phyloP scores from a whole-genome alignment of 2,329 filamentous ascomycete genomes.

The Trichoderma hamatum region DNA sequence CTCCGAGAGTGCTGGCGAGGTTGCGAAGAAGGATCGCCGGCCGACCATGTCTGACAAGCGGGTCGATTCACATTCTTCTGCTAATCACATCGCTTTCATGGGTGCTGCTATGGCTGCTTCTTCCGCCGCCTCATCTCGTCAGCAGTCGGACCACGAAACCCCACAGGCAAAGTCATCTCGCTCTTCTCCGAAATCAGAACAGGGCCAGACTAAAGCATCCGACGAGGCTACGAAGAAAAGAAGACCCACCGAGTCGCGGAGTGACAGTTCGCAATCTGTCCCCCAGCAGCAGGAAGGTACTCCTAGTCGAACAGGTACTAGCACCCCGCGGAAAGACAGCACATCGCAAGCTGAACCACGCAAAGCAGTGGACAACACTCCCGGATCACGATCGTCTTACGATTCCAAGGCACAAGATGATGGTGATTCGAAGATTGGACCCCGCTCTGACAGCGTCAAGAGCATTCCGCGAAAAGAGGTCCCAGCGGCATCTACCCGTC shows the following conservation, averaged over 20 bases:
- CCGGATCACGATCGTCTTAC: conserved; percentile 56
- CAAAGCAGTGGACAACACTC: conserved; percentile 42
- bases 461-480: conserved; percentile 68
- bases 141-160: conserved; percentile 62
- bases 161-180: conserved; percentile 54
- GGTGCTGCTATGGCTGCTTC: conserved; percentile 57
- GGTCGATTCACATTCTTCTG: conserved; percentile 57
- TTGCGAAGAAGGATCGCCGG: conserved; percentile 50
- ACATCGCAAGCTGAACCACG: conserved; percentile 35
- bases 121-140: conserved; percentile 49
- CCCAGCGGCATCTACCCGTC: conserved; percentile 45
- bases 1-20: conserved; percentile 48
- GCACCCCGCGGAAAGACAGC: conserved; percentile 34
- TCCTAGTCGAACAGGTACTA: conserved; percentile 43
- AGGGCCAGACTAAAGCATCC: conserved; percentile 36
- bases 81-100: conserved; percentile 90
- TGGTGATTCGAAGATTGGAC: conserved; percentile 46
- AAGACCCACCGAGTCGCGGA: conserved; percentile 48
- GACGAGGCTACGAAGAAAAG: conserved; percentile 71
- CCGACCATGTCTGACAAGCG: conserved; percentile 49
- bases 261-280: conserved; percentile 48
- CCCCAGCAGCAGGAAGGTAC: conserved; percentile 43
- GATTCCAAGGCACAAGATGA: conserved; percentile 62
- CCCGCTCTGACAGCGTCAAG: conserved; percentile 48
- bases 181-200: conserved; percentile 50